Base-by-base conservation (phyloP, 2,329 filamentous ascomycete genomes). In the Ophiostoma himal-ulmi region DNA sequence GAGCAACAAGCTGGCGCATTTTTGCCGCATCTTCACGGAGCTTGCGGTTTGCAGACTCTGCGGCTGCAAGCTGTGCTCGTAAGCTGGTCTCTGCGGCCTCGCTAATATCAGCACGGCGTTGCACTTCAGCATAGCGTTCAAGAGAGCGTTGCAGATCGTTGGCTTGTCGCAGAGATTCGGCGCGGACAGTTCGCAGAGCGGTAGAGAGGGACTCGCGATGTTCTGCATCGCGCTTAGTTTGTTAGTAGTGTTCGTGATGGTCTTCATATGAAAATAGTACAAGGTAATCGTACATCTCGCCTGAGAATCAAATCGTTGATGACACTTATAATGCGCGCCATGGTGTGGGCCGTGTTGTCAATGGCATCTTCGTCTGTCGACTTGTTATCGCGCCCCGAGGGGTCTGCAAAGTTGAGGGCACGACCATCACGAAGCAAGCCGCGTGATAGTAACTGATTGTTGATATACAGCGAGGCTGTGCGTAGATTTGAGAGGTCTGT, bases 221-320 rank as follows among this genome's bases (percentile, higher is more conserved):
- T 74, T 95, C 91, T 73, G 93, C 91, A 80, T 97, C 94, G 78
- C 93, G 91, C 91, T 96, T 79, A 22, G 13, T 5, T 30, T 39
- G 41, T 69, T 34, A 72, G 70, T 26, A 57, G 17, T 11, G 39
- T 17, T 44, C 39, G 7, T 44, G 39, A 13, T 44, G 39, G 39
- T 57, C 22, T 17, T n/a, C n/a, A 4, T 64, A 7, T n/a, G 5
- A 20, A 13, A 52, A 34, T 26, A 13, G 11, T 1, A n/a, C 14
- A 26, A 2, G 26, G 66, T 6, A 34, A 1, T 30, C 52, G 75
- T 83, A 96, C 93, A 79, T 99, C 95, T 83, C 94, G 88, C 74
- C 94, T 88, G 72, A 97, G 79, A 71, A 99, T 92, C 75, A 99
- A 81, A 78, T 99, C 95, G 79, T 99, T 97, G 67, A 99, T 88